Percentiles rank a stretch among this genome's conserved stretches.
Conservation (phyloP, 192 early-diverging fungal genomes). For the Rhizophlyctis rosea region DNA sequence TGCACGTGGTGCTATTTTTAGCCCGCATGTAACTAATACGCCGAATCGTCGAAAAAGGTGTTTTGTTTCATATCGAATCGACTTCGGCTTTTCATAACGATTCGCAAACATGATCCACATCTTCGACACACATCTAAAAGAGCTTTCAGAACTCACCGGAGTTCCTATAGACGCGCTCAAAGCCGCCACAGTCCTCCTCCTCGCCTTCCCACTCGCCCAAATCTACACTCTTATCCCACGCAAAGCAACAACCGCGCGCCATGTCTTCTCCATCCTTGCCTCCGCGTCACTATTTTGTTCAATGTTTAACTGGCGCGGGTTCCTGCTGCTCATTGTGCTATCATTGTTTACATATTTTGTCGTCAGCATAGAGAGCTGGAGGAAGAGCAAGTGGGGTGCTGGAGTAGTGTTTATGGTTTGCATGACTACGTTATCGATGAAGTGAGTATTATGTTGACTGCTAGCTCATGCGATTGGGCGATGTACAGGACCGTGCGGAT, state of each 20-base stretch:
- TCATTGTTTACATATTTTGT: slow-evolving; percentile 30
- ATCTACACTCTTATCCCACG: slow-evolving; percentile 27
- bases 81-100: too few species aligned
- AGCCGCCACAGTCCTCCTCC: not conserved
- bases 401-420: slow-evolving; percentile 29
- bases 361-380: not conserved
- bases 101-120: too few species aligned
- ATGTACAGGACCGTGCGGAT: slow-evolving; percentile 2
- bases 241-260: slow-evolving; percentile 15
- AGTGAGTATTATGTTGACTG: slow-evolving; percentile 16
- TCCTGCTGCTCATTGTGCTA: slow-evolving; percentile 29
- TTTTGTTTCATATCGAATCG: too few species aligned
- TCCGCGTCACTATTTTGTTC: slow-evolving; percentile 28
- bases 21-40: too few species aligned
- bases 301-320: slow-evolving; percentile 35
- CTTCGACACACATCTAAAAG: too few species aligned
- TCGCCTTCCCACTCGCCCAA: slow-evolving; percentile 20
- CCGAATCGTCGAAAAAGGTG: too few species aligned
- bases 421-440: slow-evolving; percentile 35
- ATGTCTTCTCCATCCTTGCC: slow-evolving; percentile 42
- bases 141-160: too few species aligned
- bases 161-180: too few species aligned
- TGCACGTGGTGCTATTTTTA: too few species aligned
- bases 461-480: slow-evolving; percentile 8
- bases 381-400: slow-evolving; percentile 25